Evolutionary conservation across 106 monocot species (phyloP).

Genomic region (Dendrobium huoshanense): DNA sequence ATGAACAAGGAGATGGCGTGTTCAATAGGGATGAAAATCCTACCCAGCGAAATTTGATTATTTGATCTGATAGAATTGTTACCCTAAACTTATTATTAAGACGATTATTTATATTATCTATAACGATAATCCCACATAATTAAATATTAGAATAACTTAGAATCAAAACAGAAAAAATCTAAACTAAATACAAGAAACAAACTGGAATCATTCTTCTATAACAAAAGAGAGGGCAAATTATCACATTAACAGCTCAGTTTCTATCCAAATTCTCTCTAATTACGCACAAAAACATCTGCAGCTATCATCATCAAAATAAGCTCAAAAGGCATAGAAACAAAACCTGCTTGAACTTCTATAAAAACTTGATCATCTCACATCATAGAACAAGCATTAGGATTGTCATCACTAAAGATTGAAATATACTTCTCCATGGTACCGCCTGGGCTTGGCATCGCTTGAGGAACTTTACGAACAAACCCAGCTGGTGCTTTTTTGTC

Average conservation of each 20-base stretch:
- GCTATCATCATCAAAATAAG: neutral
- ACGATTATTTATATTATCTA: too few species aligned
- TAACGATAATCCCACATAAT: too few species aligned
- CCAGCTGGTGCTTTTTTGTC: constrained; percentile 60
- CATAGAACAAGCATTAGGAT: constrained; percentile 45
- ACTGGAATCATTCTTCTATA: too few species aligned
- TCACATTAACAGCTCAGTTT: neutral
- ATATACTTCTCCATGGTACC: constrained; percentile 17
- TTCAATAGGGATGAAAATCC: too few species aligned
- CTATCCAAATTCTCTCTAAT: neutral
- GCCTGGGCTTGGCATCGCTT: constrained; percentile 23
- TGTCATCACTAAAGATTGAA: constrained; percentile 56
- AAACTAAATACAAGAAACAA: too few species aligned
- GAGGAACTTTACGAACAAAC: constrained; percentile 42
- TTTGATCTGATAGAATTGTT: too few species aligned
- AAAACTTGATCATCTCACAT: constrained; percentile 26
- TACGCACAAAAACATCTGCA: neutral
- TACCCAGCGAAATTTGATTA: too few species aligned
- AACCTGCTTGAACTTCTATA: neutral
- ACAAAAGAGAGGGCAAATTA: neutral
- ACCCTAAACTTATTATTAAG: too few species aligned
- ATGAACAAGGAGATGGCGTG: too few species aligned
- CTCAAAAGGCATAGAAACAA: neutral
- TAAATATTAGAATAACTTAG: too few species aligned
- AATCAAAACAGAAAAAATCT: too few species aligned